A percentile compares a stretch with the other conserved stretches of the same genome.
phyloP scores from a whole-genome alignment of 768 basidiomycete species.

The Podaxis sp. region DNA sequence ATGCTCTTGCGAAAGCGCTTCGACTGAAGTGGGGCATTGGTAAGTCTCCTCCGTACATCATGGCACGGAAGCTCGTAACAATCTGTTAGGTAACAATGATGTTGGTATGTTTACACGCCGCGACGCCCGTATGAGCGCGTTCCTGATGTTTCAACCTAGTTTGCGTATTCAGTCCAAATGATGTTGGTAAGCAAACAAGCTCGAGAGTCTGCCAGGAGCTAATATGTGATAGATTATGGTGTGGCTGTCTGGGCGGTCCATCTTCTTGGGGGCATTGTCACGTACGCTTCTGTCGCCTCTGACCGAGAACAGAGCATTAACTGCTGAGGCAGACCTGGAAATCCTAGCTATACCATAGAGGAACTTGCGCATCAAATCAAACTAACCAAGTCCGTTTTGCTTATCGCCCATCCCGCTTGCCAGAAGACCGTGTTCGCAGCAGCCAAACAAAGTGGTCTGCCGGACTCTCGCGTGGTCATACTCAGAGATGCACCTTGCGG shows the following conservation, averaged over 20 bases:
- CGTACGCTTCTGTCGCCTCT: constrained; percentile 36
- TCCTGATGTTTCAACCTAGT: constrained; percentile 33
- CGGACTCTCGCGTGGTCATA: constrained; percentile 42
- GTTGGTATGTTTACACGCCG: constrained; percentile 41
- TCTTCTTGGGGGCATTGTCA: constrained; percentile 55
- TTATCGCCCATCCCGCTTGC: constrained; percentile 48
- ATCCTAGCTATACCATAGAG: constrained; percentile 56
- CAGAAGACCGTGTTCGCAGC: constrained; percentile 46
- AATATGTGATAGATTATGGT: constrained; percentile 46
- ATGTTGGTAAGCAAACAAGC: constrained; percentile 44
- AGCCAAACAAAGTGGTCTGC: constrained; percentile 37
- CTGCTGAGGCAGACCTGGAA: constrained; percentile 50
- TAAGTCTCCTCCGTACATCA: constrained; percentile 23
- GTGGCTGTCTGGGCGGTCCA: constrained; percentile 60
- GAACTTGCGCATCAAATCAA: constrained; percentile 61
- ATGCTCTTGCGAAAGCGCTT: constrained; percentile 54
- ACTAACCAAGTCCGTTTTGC: constrained; percentile 43
- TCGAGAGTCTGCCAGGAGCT: background rate
- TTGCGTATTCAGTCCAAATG: constrained; percentile 64
- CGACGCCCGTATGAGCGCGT: background rate
- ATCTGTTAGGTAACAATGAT: constrained; percentile 43
- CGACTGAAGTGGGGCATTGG: constrained; percentile 48
- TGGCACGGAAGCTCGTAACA: constrained; percentile 5
- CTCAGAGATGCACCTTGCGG: constrained; percentile 26
- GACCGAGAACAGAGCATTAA: background rate